These are phyloP conservation scores for Neobulgaria alba DNA, from an alignment of 2,329 filamentous ascomycete genomes.

Conservation along the genomic window DNA sequence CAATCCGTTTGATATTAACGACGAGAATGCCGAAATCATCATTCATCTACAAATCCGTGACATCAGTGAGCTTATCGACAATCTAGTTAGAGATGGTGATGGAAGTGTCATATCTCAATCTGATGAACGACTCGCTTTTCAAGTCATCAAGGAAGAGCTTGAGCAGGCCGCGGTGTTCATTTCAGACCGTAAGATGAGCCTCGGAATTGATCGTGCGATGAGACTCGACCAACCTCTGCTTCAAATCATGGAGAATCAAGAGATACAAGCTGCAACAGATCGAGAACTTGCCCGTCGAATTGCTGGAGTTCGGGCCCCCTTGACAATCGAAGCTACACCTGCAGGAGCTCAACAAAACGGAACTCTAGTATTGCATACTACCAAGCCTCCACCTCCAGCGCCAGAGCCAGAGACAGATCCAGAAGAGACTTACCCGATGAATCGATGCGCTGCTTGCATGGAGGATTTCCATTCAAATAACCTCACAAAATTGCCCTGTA, in stretches of 20 bases:
- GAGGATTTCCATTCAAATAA: too few species aligned
- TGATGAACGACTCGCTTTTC: slow-evolving; percentile 7
- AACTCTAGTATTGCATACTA: too few species aligned
- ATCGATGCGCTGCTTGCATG: too few species aligned
- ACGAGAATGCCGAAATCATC: slow-evolving; percentile 6
- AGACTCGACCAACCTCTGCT: not conserved
- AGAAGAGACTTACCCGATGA: too few species aligned
- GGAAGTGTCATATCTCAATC: slow-evolving; percentile 1
- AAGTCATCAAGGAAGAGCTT: slow-evolving; percentile 10
- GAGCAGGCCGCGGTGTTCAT: slow-evolving; percentile 4
- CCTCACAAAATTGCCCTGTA: too few species aligned
- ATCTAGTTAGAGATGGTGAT: slow-evolving; percentile 6
- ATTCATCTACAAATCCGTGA: slow-evolving; percentile 9
- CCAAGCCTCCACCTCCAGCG: too few species aligned
- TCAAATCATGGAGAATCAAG: not conserved
- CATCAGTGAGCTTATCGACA: not conserved
- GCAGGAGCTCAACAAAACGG: too few species aligned
- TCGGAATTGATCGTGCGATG: not conserved
- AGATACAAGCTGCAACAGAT: not conserved
- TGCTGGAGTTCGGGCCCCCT: not conserved
- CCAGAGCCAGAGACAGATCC: too few species aligned
- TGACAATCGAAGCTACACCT: too few species aligned
- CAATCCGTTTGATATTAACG: slow-evolving; percentile 3
- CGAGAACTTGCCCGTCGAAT: not conserved
- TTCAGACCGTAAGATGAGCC: slow-evolving; percentile 2